phyloP scores from a whole-genome alignment of 2,329 filamentous ascomycete genomes.

The Conoideocrella luteorostrata region DNA sequence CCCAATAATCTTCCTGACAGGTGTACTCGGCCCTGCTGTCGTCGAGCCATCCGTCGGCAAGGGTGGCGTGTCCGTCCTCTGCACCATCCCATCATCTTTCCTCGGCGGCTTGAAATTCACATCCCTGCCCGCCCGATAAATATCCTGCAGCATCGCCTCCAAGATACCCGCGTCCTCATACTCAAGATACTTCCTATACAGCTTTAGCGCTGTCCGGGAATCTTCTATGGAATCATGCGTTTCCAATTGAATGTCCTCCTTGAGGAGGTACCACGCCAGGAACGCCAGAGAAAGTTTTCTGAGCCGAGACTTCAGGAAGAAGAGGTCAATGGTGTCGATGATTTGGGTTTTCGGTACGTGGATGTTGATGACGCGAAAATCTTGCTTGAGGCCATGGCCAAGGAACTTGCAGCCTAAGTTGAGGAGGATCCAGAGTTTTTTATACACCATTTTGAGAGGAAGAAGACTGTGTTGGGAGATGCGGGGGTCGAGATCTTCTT shows the following conservation, averaged over 20 bases:
- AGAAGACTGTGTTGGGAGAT: conserved; percentile 78
- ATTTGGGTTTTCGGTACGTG: conserved; percentile 86
- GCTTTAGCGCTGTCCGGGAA: conserved; percentile 78
- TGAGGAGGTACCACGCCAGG: conserved; percentile 82
- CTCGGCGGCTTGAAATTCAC: conserved; percentile 46
- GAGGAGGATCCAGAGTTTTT: conserved; percentile 93
- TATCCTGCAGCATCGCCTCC: conserved; percentile 77
- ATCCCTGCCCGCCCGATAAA: conserved; percentile 55
- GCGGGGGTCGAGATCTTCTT: conserved; percentile 74
- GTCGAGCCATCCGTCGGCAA: conserved; percentile 27
- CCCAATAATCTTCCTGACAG: conserved; percentile 32
- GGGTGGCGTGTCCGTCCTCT: conserved; percentile 50
- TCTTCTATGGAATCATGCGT: conserved; percentile 96
- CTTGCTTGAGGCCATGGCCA: conserved; percentile 86
- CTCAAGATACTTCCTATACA: conserved; percentile 86
- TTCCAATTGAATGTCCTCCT: conserved; percentile 88
- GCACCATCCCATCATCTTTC: conserved; percentile 36
- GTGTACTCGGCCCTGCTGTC: conserved; percentile 38
- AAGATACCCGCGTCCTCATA: conserved; percentile 80
- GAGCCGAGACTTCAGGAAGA: conserved; percentile 72
- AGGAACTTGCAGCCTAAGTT: conserved; percentile 93
- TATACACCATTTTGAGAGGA: conserved; percentile 86
- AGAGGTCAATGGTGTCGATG: conserved; percentile 89
- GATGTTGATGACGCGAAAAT: conserved; percentile 98
- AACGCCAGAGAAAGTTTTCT: conserved; percentile 90